Conservation (phyloP, 306 rosid species). For the Psophocarpus tetragonolobus region DNA sequence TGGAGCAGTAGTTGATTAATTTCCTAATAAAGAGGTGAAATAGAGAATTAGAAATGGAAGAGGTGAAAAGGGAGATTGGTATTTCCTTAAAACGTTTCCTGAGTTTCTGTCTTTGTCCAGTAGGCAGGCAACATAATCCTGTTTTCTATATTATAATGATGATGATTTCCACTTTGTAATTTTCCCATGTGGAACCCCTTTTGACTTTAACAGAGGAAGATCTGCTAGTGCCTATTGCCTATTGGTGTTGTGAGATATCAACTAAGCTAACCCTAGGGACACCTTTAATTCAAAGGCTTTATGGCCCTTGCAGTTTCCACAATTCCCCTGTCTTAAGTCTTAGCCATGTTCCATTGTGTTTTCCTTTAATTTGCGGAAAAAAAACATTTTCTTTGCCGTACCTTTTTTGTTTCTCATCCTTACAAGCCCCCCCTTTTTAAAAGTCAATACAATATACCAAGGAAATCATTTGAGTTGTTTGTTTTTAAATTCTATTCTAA, state of each 20-base stretch:
- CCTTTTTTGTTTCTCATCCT: neutral
- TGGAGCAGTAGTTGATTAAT: too few species aligned
- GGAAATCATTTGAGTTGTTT: slow-evolving; percentile 14
- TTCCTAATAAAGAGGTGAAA: slow-evolving; percentile 34
- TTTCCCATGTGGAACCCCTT: slow-evolving; percentile 40
- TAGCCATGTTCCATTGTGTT: slow-evolving; percentile 29
- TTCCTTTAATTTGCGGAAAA: slow-evolving; percentile 28
- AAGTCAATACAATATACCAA: neutral
- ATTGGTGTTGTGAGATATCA: slow-evolving; percentile 33
- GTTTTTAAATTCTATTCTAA: neutral
- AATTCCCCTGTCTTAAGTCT: slow-evolving; percentile 28
- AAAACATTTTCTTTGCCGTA: slow-evolving; percentile 21
- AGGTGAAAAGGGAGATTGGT: slow-evolving; percentile 12
- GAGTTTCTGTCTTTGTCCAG: slow-evolving; percentile 48
- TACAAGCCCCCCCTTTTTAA: neutral
- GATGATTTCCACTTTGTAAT: slow-evolving; percentile 35
- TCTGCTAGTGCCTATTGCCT: slow-evolving; percentile 35
- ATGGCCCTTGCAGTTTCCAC: too few species aligned
- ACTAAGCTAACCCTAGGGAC: slow-evolving; percentile 30
- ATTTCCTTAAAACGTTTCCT: slow-evolving; percentile 37
- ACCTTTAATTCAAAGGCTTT: slow-evolving; percentile 22
- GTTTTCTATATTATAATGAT: slow-evolving; percentile 39
- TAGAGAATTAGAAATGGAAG: slow-evolving; percentile 18
- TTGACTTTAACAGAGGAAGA: slow-evolving; percentile 41
- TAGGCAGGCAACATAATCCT: slow-evolving; percentile 55